Evolutionary conservation across 352 stramenopile species (phyloP), one percentile per base, ranked within the genome.

Genomic region (Phytopythium delawarense): DNA sequence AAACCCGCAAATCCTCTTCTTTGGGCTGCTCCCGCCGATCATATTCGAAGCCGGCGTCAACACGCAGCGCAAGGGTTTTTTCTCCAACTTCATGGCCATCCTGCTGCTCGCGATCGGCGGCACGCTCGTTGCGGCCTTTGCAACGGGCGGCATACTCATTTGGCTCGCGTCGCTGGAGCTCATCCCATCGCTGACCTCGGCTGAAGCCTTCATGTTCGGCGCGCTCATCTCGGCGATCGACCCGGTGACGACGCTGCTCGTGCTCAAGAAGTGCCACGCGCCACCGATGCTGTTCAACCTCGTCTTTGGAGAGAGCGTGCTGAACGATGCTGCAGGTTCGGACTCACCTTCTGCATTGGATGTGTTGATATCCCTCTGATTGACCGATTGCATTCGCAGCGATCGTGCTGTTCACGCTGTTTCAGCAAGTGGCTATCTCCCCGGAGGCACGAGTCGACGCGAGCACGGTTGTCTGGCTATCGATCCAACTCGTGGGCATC

Each of bases 301-400:
- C 16, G 80, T 95, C 8, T 96, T 96, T 71, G 89, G 89, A 32
- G 89, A 96, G 72, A 88, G 70, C 30, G 82, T 92, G 21, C 70
- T 97, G 23, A 97, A 96, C 65, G 87, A 96, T 62, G 84, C 84
- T 6, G 51, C 51, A 9, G 51, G 66, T 57, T 9, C 23, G 51
- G 8, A n/a, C 21, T n/a, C 11, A 6, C 5, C 20, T 16, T 15
- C 49, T 55, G 13, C 45, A 28, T 51, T 5, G 12, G 45, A 5
- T 30, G 20, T 25, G 9, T 3, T 32, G 20, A 21, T 20, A 15
- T 20, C 3, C 7, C 1, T 6, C 23, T 44, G 28, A 40, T 40
- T 16, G 35, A 40, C 13, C 35, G 35, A 40, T 44, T 40, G 32
- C 30, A 34, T 39, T 21, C 16, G 40, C 64, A 81, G 80, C 76